Conservation (phyloP, 352 stramenopile genomes). For the Phytopythium litorale region DNA sequence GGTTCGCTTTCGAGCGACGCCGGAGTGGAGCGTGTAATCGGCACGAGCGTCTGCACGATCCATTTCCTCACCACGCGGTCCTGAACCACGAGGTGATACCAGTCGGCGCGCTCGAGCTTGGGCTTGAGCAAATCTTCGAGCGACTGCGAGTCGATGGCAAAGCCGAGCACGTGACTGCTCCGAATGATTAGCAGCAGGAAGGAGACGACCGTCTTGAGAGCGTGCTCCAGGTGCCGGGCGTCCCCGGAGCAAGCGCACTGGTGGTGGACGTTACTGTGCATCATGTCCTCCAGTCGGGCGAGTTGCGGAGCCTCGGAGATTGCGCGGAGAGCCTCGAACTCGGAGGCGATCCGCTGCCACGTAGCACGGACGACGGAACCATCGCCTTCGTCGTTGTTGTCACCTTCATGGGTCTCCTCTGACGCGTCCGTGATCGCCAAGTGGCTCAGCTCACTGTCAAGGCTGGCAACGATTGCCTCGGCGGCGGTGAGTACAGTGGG, state of each 20-base stretch:
- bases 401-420: constrained; percentile 10
- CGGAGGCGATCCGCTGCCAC: constrained; percentile 15
- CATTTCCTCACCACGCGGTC: constrained; percentile 33
- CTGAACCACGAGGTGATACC: constrained; percentile 15
- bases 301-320: constrained; percentile 26
- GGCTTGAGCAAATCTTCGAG: constrained; percentile 6
- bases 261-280: constrained; percentile 59
- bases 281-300: constrained; percentile 34
- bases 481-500: background rate
- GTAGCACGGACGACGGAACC: constrained; percentile 7
- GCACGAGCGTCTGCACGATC: constrained; percentile 23
- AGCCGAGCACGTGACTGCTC: background rate
- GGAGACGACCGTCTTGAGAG: constrained; percentile 18
- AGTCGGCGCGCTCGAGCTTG: constrained; percentile 4
- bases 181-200: background rate
- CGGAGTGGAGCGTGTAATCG: constrained; percentile 9
- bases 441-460: background rate
- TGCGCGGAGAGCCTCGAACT: constrained; percentile 25
- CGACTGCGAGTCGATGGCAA: background rate
- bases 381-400: constrained; percentile 27
- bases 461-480: background rate
- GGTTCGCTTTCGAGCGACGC: constrained; percentile 6
- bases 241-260: constrained; percentile 32
- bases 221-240: constrained; percentile 23
- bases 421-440: background rate